Conservation (phyloP, 2,329 filamentous ascomycete species). For the Stemphylium lycopersici region DNA sequence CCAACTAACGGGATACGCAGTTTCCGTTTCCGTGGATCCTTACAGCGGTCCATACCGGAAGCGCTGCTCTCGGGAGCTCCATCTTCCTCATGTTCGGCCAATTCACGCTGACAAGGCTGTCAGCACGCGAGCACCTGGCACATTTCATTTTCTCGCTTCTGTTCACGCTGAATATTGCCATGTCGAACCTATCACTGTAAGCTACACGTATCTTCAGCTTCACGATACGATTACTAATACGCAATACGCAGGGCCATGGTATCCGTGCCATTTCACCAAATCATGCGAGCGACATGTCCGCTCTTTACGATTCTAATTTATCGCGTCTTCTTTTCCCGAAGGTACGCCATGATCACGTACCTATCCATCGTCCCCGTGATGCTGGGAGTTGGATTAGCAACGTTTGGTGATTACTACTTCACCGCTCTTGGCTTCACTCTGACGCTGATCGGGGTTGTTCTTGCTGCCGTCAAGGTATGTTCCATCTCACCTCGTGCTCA, state of each 20-base stretch:
- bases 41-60: constrained; percentile 3
- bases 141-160: constrained; percentile 3
- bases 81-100: background rate
- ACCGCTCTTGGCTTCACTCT: constrained; percentile 2
- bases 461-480: constrained; percentile 5
- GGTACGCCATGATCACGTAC: constrained; percentile 3
- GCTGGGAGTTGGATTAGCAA: constrained; percentile 3
- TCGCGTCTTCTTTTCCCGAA: constrained; percentile 1
- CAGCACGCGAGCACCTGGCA: constrained; percentile 2
- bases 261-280: constrained; percentile 2
- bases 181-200: constrained; percentile 6
- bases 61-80: constrained; percentile 3
- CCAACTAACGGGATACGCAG: background rate
- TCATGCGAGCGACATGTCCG: constrained; percentile 7
- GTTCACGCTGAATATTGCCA: constrained; percentile 6
- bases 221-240: background rate
- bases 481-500: background rate
- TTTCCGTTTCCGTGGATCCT: constrained; percentile 6
- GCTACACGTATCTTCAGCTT: background rate
- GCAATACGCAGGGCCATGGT: background rate
- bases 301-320: constrained; percentile 5
- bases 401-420: constrained; percentile 7
- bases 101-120: constrained; percentile 2
- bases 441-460: constrained; percentile 4
- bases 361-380: constrained; percentile 4